Evolutionary conservation across 441 rosid genomes (phyloP).

Genomic region (Erodium texanum): DNA sequence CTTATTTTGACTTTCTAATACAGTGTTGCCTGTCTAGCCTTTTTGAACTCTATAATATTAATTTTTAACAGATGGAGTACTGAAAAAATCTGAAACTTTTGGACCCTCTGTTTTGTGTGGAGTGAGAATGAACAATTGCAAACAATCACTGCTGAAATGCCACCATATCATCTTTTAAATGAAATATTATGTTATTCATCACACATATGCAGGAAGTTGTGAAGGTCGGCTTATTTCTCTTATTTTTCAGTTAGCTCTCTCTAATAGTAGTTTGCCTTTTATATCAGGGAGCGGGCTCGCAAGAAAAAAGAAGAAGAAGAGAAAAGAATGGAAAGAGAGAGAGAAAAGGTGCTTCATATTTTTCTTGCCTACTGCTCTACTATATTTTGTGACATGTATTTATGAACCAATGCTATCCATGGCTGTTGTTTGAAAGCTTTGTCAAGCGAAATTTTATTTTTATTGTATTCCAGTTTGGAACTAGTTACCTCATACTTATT

Average conservation of each 20-base stretch:
- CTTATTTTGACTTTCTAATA: background rate
- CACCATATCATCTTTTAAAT: no score
- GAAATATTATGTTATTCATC: no score
- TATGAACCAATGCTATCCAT: background rate
- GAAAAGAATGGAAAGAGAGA: conserved; percentile 75
- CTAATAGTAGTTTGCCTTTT: conserved; percentile 15
- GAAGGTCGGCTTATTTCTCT: background rate
- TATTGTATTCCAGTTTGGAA: no score
- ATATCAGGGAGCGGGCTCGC: conserved; percentile 81
- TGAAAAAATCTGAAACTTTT: no score
- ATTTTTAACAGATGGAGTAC: no score
- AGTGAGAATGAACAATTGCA: no score
- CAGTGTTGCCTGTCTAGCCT: background rate
- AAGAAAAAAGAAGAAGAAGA: conserved; percentile 96
- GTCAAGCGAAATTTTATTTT: no score
- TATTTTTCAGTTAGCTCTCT: background rate
- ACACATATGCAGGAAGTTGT: background rate
- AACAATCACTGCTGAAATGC: no score
- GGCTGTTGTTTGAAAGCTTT: background rate
- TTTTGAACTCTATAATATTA: background rate
- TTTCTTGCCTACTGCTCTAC: conserved; percentile 7
- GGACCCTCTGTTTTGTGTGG: no score
- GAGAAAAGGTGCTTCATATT: conserved; percentile 57
- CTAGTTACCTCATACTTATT: no score
- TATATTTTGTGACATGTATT: no score